phyloP scores from a whole-genome alignment of 495 filamentous ascomycete genomes.

The Tirmania nivea region DNA sequence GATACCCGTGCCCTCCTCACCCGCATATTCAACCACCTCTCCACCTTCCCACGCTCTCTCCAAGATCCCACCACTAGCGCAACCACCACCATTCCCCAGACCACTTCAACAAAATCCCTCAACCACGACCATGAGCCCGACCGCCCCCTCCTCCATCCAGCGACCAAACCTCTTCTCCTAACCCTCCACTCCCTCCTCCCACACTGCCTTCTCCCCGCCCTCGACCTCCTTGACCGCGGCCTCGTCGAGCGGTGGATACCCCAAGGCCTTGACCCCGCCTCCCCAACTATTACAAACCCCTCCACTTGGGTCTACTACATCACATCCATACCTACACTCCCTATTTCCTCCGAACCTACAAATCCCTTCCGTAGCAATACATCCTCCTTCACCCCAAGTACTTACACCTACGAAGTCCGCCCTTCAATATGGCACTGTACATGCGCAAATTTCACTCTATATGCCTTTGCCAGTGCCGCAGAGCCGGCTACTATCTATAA shows the following conservation, averaged over 20 bases:
- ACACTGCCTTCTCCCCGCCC: slow-evolving; percentile 35
- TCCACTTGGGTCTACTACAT: background rate
- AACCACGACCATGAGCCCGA: slow-evolving; percentile 6
- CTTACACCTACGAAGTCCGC: background rate
- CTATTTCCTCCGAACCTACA: background rate
- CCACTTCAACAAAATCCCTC: slow-evolving; percentile 1
- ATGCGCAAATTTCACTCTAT: background rate
- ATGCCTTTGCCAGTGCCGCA: background rate
- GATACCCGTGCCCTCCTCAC: no score
- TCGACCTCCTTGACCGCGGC: slow-evolving; percentile 31
- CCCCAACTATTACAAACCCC: background rate
- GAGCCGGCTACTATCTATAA: background rate
- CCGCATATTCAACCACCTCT: no score
- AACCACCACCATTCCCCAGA: background rate
- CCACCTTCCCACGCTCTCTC: background rate
- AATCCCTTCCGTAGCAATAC: background rate
- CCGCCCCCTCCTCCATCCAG: slow-evolving; percentile 15
- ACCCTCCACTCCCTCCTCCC: slow-evolving; percentile 36
- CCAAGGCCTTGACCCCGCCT: background rate
- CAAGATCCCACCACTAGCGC: background rate
- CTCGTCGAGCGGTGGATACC: background rate
- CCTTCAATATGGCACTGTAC: background rate
- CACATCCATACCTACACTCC: background rate
- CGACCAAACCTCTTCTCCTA: slow-evolving; percentile 20
- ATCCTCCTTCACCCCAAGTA: background rate